A percentile compares a stretch with the other conserved stretches of the same genome.
Conservation (phyloP, 495 filamentous ascomycete genomes). For the Margaritispora aquatica region DNA sequence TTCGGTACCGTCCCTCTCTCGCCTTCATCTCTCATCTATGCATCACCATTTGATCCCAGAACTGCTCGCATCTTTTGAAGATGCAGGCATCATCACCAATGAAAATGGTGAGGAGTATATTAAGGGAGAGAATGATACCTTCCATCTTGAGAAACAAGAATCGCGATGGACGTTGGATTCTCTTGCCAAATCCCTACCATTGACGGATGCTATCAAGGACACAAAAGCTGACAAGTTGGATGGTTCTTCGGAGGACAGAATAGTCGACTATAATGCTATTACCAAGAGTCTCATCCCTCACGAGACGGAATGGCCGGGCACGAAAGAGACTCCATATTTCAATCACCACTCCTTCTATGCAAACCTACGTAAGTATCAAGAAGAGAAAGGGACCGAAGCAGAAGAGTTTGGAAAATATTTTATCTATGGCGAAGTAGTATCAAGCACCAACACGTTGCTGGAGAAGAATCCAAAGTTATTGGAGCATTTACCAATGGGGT, state of each 20-base stretch:
- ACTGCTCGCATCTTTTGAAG: constrained; percentile 59
- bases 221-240: constrained; percentile 28
- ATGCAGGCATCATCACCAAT: constrained; percentile 55
- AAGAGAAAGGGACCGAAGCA: constrained; percentile 44
- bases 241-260: constrained; percentile 41
- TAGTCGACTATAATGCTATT: constrained; percentile 68
- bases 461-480: constrained; percentile 81
- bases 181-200: constrained; percentile 43
- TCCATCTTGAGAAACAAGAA: constrained; percentile 59
- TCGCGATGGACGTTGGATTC: constrained; percentile 57
- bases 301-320: constrained; percentile 59
- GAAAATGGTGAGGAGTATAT: constrained; percentile 69
- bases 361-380: constrained; percentile 61
- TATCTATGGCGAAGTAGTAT: constrained; percentile 88
- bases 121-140: constrained; percentile 79
- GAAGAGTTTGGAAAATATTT: constrained; percentile 68
- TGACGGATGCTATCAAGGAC: constrained; percentile 3
- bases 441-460: constrained; percentile 90
- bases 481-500: constrained; percentile 68
- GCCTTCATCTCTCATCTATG: constrained; percentile 73
- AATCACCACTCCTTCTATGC: constrained; percentile 76
- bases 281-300: constrained; percentile 69
- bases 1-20: constrained; percentile 74
- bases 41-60: constrained; percentile 56
- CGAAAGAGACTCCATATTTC: constrained; percentile 80